phyloP scores from a whole-genome alignment of 768 basidiomycete species.

The Cystobasidium onofrii region DNA sequence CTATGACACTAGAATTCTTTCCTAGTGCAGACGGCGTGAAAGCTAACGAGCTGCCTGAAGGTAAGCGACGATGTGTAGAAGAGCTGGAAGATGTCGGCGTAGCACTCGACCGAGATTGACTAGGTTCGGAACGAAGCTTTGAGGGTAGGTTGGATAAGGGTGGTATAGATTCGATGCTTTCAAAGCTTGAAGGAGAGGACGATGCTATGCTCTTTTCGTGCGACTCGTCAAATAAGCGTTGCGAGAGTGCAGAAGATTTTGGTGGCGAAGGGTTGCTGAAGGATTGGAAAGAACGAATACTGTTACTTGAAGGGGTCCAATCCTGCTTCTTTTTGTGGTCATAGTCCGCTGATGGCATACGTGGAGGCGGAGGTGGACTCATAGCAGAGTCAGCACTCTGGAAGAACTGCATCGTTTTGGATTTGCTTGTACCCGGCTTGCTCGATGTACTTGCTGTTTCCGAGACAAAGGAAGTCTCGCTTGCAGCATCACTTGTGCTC shows the following conservation, averaged over 20 bases:
- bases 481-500: constrained; percentile 20
- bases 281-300: background rate
- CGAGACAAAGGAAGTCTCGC: constrained; percentile 12
- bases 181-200: background rate
- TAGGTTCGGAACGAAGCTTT: background rate
- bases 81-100: background rate
- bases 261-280: background rate
- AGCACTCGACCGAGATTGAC: background rate
- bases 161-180: background rate
- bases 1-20: background rate
- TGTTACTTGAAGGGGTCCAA: background rate
- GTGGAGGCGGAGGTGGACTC: constrained; percentile 27
- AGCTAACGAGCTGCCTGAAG: background rate
- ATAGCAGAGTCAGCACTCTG: constrained; percentile 13
- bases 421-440: background rate
- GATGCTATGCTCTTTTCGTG: background rate
- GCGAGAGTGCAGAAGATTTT: background rate
- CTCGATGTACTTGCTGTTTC: background rate
- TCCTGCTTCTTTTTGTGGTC: background rate
- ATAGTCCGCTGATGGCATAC: constrained; percentile 13
- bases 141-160: constrained; percentile 22
- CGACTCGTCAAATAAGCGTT: background rate
- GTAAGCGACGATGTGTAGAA: background rate
- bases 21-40: background rate
- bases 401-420: constrained; percentile 24